These are phyloP conservation scores for Aspergillus steynii DNA, from an alignment of 495 filamentous ascomycete species.

Conservation along the genomic window DNA sequence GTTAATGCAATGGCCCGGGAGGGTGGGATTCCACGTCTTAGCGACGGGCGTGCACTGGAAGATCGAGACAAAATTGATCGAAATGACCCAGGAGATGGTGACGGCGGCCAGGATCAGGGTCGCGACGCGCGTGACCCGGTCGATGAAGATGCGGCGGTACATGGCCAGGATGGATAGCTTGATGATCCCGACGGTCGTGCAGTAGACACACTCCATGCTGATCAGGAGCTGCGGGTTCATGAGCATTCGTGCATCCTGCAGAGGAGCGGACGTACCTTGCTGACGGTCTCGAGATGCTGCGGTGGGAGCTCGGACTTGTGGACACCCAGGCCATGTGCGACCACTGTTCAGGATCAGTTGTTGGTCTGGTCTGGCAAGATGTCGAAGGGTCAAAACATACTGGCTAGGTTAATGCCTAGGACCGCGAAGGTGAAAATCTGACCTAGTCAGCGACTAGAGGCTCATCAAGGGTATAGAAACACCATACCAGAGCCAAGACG, in stretches of 20 bases:
- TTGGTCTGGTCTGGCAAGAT: not conserved
- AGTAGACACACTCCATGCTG: slow-evolving; percentile 4
- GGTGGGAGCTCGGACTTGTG: not conserved
- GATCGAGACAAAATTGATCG: slow-evolving; percentile 3
- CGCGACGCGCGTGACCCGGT: not conserved
- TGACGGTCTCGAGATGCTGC: not conserved
- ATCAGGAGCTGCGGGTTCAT: not conserved
- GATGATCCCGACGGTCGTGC: slow-evolving; percentile 2
- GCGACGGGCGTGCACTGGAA: slow-evolving; percentile 9
- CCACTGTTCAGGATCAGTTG: not conserved
- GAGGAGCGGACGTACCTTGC: not conserved
- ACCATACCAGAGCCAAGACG: not conserved
- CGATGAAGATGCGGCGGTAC: slow-evolving; percentile 6
- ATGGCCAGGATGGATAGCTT: slow-evolving; percentile 6
- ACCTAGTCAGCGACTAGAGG: not conserved
- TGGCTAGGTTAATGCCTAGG: not conserved
- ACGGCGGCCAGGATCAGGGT: not conserved
- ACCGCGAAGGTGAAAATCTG: not conserved
- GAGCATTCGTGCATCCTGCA: not conserved
- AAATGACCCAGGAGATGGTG: slow-evolving; percentile 2
- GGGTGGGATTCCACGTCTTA: slow-evolving; percentile 4
- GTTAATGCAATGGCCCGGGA: slow-evolving; percentile 14
- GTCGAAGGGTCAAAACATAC: not conserved
- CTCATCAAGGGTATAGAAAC: not conserved
- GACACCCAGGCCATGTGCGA: not conserved